A percentile compares a stretch with the other conserved stretches of the same genome.
Evolutionary conservation across 164 flowering plant genomes (phyloP).

Genomic region (Santalum album): DNA sequence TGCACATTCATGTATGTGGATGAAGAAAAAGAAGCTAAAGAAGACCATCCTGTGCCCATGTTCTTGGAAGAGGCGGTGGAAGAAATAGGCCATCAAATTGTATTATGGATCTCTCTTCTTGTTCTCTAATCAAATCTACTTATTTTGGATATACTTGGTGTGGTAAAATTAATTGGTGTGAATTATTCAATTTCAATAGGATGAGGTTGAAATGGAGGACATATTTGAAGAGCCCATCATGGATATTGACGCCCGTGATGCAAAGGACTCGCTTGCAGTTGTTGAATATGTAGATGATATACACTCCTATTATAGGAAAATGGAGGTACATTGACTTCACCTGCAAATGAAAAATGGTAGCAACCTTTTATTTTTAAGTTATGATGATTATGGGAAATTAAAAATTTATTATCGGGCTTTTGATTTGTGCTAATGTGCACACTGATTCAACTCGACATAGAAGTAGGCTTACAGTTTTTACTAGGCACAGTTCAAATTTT

Average conservation of each 20-base stretch:
- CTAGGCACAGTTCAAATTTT: too few species aligned
- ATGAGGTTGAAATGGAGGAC: slow-evolving; percentile 65
- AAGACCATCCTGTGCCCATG: slow-evolving; percentile 46
- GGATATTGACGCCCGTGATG: slow-evolving; percentile 43
- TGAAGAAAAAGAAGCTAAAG: slow-evolving; percentile 12
- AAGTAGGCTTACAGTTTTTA: too few species aligned
- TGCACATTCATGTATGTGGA: slow-evolving; percentile 29
- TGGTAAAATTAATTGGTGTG: too few species aligned
- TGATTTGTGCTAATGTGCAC: too few species aligned
- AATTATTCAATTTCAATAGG: slow-evolving; percentile 7
- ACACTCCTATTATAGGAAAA: slow-evolving; percentile 33
- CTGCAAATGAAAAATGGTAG: too few species aligned
- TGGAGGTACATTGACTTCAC: slow-evolving; percentile 29
- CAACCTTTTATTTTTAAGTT: too few species aligned
- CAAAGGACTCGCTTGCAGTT: slow-evolving; percentile 44
- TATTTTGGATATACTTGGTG: too few species aligned
- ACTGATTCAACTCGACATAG: too few species aligned
- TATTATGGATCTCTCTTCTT: slow-evolving; percentile 4
- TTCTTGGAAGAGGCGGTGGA: slow-evolving; percentile 20
- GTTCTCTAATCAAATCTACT: not conserved
- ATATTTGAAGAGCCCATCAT: slow-evolving; percentile 30
- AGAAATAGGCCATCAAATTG: slow-evolving; percentile 30
- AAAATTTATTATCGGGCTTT: too few species aligned
- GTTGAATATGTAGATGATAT: slow-evolving; percentile 52
- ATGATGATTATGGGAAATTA: too few species aligned